Base-by-base conservation (phyloP, 495 filamentous ascomycete species). In the Echria macrotheca region DNA sequence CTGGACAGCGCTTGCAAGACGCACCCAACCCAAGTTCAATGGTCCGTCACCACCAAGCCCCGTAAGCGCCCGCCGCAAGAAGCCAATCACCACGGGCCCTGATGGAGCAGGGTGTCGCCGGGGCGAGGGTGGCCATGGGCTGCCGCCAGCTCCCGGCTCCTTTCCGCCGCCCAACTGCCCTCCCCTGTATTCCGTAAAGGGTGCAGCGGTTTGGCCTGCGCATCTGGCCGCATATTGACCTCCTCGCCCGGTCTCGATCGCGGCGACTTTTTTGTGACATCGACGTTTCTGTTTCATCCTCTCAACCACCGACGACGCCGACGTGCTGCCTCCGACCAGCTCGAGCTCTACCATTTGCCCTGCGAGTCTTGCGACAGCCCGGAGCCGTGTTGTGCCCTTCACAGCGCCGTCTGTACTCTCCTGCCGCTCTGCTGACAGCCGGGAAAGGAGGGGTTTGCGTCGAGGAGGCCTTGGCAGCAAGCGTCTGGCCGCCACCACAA, bases 201-300 rank as follows among this genome's bases (percentile, higher is more conserved):
- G 10, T 0, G 24, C 24, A 24, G 26, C 18, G 44, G 46, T 22
- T 35, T 32, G 59, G 60, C 57, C 63, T 61, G 53, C 58, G 50
- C 49, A 61, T 59, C 53, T 56, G 65, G 64, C 65, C 61, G 65
- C 65, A 68, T 66, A 62, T 63, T 61, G 58, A 58, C 56, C 60
- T 55, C 53, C 46, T 39, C 44, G 49, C 52, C 53, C 52, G 38
- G 47, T 44, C 55, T 53, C 29, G 46, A 44, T 33, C 44, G 48
- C 25, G n/a, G 40, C 18, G 11, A 35, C 35, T 44, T 26, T 44
- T 37, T 37, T 52, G 47, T 33, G 15, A 45, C 41, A 19, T 5
- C 33, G 43, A 33, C 15, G 29, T 19, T 41, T 44, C 33, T 50
- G 50, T 57, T 45, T 55, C 47, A 51, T 41, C 24, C 12, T 49